A percentile compares a stretch with the other conserved stretches of the same genome.
phyloP scores from a whole-genome alignment of 1,139 yeast genomes.

The Pichia sp. region DNA sequence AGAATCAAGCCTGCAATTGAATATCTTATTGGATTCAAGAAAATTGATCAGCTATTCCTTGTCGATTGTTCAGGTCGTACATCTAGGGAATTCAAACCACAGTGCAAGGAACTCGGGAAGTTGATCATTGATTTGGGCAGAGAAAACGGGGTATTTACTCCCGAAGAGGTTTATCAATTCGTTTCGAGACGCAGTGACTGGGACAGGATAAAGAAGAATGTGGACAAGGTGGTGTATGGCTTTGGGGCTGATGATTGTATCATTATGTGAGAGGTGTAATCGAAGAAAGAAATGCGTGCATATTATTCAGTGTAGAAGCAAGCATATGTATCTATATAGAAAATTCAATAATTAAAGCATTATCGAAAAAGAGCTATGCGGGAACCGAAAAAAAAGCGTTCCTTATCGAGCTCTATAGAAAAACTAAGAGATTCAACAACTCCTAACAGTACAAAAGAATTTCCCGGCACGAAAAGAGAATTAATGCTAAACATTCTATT shows the following conservation, averaged over 20 bases:
- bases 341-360: too few species aligned
- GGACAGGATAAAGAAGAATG: slow-evolving; percentile 68
- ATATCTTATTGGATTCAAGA: slow-evolving; percentile 74
- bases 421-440: too few species aligned
- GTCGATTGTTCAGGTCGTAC: slow-evolving; percentile 42
- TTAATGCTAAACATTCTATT: neutral
- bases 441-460: too few species aligned
- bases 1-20: slow-evolving; percentile 69
- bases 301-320: neutral
- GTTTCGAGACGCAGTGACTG: slow-evolving; percentile 88
- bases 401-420: too few species aligned
- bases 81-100: slow-evolving; percentile 44
- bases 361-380: too few species aligned
- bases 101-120: slow-evolving; percentile 79
- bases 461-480: too few species aligned
- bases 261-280: slow-evolving; percentile 27
- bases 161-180: slow-evolving; percentile 90
- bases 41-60: slow-evolving; percentile 76
- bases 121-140: slow-evolving; percentile 78
- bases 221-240: slow-evolving; percentile 94
- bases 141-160: slow-evolving; percentile 84
- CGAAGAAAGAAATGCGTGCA: too few species aligned
- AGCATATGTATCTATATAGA: neutral
- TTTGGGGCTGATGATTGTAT: slow-evolving; percentile 66
- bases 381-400: too few species aligned